Evolutionary conservation across 768 basidiomycete genomes (phyloP).

Genomic region (Dacryopinax spathularia): DNA sequence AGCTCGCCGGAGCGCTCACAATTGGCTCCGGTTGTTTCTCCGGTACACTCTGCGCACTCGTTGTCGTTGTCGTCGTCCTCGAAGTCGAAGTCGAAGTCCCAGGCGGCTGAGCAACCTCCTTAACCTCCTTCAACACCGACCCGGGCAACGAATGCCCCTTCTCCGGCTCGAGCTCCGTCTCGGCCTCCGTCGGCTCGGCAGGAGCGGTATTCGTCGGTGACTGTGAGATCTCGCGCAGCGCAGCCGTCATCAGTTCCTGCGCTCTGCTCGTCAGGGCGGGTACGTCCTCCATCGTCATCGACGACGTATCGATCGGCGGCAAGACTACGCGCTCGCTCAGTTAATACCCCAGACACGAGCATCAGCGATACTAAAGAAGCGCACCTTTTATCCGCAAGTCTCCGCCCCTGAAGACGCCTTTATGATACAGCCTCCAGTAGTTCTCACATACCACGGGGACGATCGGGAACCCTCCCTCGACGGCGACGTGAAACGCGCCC

Average conservation of each 20-base stretch:
- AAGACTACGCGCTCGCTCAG: constrained; percentile 55
- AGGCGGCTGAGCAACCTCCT: neutral
- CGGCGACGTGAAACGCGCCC: constrained; percentile 91
- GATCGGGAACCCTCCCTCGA: constrained; percentile 81
- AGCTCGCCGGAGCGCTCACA: neutral
- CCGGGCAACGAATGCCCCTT: neutral
- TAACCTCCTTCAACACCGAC: neutral
- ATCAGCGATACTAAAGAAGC: neutral
- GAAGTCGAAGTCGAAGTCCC: no score
- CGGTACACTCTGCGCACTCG: neutral
- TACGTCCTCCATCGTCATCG: constrained; percentile 57
- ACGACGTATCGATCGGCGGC: constrained; percentile 69
- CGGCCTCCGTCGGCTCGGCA: neutral
- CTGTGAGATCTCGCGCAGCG: constrained; percentile 67
- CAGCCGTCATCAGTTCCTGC: constrained; percentile 62
- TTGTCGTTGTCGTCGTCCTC: no score
- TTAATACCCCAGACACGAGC: neutral
- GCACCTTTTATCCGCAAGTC: constrained; percentile 67
- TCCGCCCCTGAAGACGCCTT: constrained; percentile 61
- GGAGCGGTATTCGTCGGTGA: constrained; percentile 4
- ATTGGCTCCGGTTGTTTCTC: neutral
- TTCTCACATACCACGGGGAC: constrained; percentile 88
- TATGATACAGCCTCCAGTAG: constrained; percentile 75
- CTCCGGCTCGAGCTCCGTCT: neutral
- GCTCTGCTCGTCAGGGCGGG: constrained; percentile 49